These are phyloP conservation scores for Xerocomus nothofagi DNA, from an alignment of 1,284 basidiomycete species.

Conservation along the genomic window DNA sequence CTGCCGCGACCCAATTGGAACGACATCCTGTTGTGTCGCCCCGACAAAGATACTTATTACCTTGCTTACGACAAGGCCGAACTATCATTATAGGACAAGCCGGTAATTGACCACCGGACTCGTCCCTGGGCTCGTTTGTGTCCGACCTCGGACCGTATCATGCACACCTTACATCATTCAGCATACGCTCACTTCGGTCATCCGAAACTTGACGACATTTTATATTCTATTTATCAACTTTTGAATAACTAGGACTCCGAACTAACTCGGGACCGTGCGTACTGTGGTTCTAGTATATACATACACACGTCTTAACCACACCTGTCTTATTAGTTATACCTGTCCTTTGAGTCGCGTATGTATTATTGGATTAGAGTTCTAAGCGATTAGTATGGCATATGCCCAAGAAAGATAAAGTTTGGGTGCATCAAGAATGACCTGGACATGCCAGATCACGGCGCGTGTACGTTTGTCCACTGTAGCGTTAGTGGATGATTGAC, in stretches of 20 bases:
- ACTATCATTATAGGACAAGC: constrained; percentile 27
- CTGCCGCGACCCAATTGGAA: constrained; percentile 72
- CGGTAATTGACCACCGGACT: constrained; percentile 26
- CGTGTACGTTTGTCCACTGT: constrained; percentile 2
- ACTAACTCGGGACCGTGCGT: constrained; percentile 18
- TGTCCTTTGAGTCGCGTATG: constrained; percentile 14
- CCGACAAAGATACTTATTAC: constrained; percentile 51
- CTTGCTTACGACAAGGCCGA: constrained; percentile 45
- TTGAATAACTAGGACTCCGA: constrained; percentile 16
- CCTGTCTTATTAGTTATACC: constrained; percentile 17
- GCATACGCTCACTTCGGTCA: constrained; percentile 9
- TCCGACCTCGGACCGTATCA: constrained; percentile 9
- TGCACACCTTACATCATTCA: constrained; percentile 17
- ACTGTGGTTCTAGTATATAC: constrained; percentile 10
- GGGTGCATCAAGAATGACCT: constrained; percentile 5
- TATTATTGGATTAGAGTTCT: constrained; percentile 10
- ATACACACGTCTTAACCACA: constrained; percentile 2
- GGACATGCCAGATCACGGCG: constrained; percentile 13
- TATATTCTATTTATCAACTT: constrained; percentile 28
- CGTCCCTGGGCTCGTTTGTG: constrained; percentile 13
- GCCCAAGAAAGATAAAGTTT: not conserved
- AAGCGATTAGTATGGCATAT: not conserved
- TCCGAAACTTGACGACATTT: constrained; percentile 3
- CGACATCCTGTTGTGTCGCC: constrained; percentile 65
- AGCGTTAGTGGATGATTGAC: not conserved